Conservation (phyloP, 176 grass and related monocot genomes). For the Aechmea fasciata region DNA sequence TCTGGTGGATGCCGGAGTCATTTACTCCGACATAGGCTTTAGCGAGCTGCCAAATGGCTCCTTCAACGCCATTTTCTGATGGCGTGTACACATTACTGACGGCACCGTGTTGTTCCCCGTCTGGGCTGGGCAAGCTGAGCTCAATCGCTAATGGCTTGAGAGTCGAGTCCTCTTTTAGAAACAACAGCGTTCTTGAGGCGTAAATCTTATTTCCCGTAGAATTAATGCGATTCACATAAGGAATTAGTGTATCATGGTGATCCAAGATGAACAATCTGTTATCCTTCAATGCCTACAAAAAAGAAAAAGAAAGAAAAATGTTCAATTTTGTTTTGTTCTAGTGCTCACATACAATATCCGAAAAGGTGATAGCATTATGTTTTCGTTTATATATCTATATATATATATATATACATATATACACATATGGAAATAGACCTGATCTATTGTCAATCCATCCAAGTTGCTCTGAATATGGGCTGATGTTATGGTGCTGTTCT, state of each 20-base stretch:
- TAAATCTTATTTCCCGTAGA: constrained; percentile 54
- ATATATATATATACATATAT: too few relatives aligned
- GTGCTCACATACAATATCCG: too few relatives aligned
- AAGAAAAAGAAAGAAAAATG: too few relatives aligned
- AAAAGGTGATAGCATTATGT: too few relatives aligned
- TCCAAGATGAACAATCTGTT: constrained; percentile 72
- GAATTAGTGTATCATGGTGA: constrained; percentile 81
- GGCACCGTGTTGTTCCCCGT: constrained; percentile 24
- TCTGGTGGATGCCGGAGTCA: constrained; percentile 78
- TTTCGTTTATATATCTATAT: too few relatives aligned
- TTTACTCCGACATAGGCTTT: constrained; percentile 83
- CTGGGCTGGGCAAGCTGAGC: constrained; percentile 43
- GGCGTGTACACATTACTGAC: constrained; percentile 67
- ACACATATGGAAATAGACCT: constrained; percentile 14
- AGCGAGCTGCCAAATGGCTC: constrained; percentile 71
- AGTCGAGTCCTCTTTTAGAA: constrained; percentile 43
- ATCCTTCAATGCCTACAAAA: constrained; percentile 35
- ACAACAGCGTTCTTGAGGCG: constrained; percentile 68
- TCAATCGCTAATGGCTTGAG: constrained; percentile 69
- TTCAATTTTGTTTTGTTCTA: too few relatives aligned
- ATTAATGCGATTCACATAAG: constrained; percentile 66
- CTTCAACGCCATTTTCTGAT: constrained; percentile 29
- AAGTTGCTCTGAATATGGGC: constrained; percentile 51
- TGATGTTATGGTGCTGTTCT: constrained; percentile 65
- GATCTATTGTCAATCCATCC: constrained; percentile 42